Evolutionary conservation across 208 protist species (phyloP).

Genomic region (Trypanosoma grayi): DNA sequence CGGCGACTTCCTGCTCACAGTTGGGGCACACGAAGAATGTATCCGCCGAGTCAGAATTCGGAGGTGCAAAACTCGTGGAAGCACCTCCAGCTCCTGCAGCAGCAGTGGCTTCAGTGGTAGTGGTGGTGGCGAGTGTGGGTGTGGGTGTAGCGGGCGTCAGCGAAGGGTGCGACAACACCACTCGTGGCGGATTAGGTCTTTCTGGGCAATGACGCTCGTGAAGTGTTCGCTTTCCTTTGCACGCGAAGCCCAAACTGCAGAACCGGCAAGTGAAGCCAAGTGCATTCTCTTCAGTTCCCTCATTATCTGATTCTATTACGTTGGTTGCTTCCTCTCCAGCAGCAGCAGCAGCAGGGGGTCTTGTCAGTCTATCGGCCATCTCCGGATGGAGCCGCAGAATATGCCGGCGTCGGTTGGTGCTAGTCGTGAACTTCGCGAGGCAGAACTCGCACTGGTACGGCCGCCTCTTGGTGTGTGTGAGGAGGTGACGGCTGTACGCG

Average conservation of each 20-base stretch:
- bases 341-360: neutral
- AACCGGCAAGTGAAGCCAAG: conserved; percentile 14
- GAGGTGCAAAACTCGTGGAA: no score
- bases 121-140: neutral
- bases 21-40: conserved; percentile 42
- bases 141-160: neutral
- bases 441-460: conserved; percentile 70
- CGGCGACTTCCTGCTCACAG: conserved; percentile 72
- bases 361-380: conserved; percentile 18
- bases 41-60: neutral
- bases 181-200: conserved; percentile 7
- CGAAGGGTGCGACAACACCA: conserved; percentile 1
- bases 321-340: neutral
- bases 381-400: conserved; percentile 33
- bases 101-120: no score
- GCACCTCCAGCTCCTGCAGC: no score
- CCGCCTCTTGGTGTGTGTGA: conserved; percentile 61
- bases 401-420: conserved; percentile 53
- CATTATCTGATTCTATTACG: neutral
- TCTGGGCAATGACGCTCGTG: conserved; percentile 38
- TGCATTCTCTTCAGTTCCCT: neutral
- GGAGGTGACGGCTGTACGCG: conserved; percentile 76
- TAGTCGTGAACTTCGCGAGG: conserved; percentile 57
- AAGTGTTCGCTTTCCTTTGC: conserved; percentile 27
- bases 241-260: conserved; percentile 39